Evolutionary conservation across 1,139 yeast genomes (phyloP).

Genomic region (Nadsonia starkeyi-henricii): DNA sequence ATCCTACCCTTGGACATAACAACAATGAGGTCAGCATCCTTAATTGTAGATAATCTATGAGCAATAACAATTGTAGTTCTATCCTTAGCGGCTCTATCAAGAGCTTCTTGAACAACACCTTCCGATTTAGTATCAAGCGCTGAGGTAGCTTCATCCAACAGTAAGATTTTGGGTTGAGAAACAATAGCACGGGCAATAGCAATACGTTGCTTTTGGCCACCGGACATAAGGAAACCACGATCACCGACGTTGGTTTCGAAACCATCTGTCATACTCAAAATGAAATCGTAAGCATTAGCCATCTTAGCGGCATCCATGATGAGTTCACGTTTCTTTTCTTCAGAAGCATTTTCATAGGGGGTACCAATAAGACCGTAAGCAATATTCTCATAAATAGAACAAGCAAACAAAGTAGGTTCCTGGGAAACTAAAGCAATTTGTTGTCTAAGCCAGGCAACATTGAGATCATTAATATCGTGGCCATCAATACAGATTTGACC

Average conservation of each 20-base stretch:
- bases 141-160: slow-evolving; percentile 70
- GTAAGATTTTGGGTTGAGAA: slow-evolving; percentile 45
- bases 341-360: slow-evolving; percentile 32
- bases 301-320: slow-evolving; percentile 26
- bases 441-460: slow-evolving; percentile 58
- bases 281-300: slow-evolving; percentile 31
- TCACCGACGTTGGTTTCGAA: slow-evolving; percentile 42
- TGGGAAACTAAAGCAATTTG: slow-evolving; percentile 79
- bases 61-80: slow-evolving; percentile 70
- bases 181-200: slow-evolving; percentile 76
- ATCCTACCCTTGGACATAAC: slow-evolving; percentile 30
- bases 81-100: slow-evolving; percentile 46
- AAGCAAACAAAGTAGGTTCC: slow-evolving; percentile 72
- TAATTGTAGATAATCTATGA: slow-evolving; percentile 62
- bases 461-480: slow-evolving; percentile 44
- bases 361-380: slow-evolving; percentile 54
- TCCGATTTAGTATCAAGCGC: slow-evolving; percentile 64
- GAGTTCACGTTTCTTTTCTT: slow-evolving; percentile 19
- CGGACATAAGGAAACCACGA: slow-evolving; percentile 44
- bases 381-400: slow-evolving; percentile 66
- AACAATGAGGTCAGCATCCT: slow-evolving; percentile 31
- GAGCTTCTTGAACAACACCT: slow-evolving; percentile 34
- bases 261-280: slow-evolving; percentile 26
- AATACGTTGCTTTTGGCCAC: slow-evolving; percentile 84
- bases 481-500: slow-evolving; percentile 64